Conservation (phyloP, 768 basidiomycete species). For the Mycena maculata region DNA sequence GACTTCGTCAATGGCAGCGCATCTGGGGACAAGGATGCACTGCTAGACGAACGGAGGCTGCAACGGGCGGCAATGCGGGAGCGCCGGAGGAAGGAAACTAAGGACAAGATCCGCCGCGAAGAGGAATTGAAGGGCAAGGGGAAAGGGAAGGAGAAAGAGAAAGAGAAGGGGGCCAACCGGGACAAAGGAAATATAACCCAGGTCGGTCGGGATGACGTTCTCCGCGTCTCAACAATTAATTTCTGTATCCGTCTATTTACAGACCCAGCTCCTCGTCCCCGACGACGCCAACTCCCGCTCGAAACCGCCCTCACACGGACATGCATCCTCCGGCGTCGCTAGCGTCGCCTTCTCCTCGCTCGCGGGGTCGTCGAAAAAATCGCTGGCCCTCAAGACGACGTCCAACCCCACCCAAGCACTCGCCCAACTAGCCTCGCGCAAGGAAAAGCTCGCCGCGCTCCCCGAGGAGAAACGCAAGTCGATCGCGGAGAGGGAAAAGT, state of each 20-base stretch:
- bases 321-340: slow-evolving; percentile 57
- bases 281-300: slow-evolving; percentile 52
- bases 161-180: slow-evolving; percentile 48
- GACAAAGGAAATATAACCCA: slow-evolving; percentile 62
- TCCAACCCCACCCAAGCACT: slow-evolving; percentile 91
- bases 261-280: slow-evolving; percentile 82
- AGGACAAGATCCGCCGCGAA: slow-evolving; percentile 80
- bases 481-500: slow-evolving; percentile 85
- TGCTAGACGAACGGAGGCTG: slow-evolving; percentile 82
- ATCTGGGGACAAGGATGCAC: slow-evolving; percentile 77
- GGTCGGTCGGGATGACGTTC: slow-evolving; percentile 50
- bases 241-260: slow-evolving; percentile 16
- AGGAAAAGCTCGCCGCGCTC: slow-evolving; percentile 79
- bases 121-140: slow-evolving; percentile 67
- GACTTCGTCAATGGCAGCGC: slow-evolving; percentile 47
- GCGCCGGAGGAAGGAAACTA: slow-evolving; percentile 85
- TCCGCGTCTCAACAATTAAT: slow-evolving; percentile 1
- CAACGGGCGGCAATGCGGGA: slow-evolving; percentile 89
- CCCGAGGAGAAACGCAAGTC: slow-evolving; percentile 87
- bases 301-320: slow-evolving; percentile 43
- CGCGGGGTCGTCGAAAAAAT: slow-evolving; percentile 66
- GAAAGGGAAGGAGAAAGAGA: slow-evolving; percentile 54
- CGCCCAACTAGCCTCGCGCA: slow-evolving; percentile 78
- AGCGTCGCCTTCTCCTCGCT: slow-evolving; percentile 78
- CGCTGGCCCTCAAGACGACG: slow-evolving; percentile 69